Base-by-base conservation (phyloP, 495 filamentous ascomycete genomes). In the Trichoderma orchidacearum region DNA sequence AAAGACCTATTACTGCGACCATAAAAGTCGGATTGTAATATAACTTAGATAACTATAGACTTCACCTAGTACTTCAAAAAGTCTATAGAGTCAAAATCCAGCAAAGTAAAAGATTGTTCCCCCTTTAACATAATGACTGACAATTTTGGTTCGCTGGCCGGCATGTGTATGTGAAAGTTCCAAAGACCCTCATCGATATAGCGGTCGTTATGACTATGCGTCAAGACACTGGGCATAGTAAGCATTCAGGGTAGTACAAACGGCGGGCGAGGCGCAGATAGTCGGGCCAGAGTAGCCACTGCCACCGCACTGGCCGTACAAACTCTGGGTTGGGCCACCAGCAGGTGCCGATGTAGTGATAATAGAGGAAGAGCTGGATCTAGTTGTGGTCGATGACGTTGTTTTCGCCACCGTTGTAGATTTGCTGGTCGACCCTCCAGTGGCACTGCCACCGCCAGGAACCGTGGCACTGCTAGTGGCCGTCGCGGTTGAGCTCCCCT, bases 221-320 rank as follows among this genome's bases (percentile, higher is more conserved):
- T 9, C 27, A 48, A 48, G 18, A 11, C 74, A 80, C 70, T 82
- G 75, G 23, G 63, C 68, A 58, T 80, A 82, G 59, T 69, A 82
- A 12, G 65, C 60, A 64, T 79, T 81, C 17, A 58, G 57, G 8
- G 62, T 64, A 3, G 68, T 72, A 68, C 78, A 81, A n/a, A 64
- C 68, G n/a, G 71, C 75, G 6, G 66, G 60, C 41, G 41, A 27
- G 0, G 67, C 73, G 60, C 78, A 81, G 12, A 60, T 64, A 0
- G 70, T 77, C 23, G 75, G 64, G 9, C 78, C 79, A 28, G 70
- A 70, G 62, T 64, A 80, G 45, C 71, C 72, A 17, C 28, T 67
- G 3, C 78, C 79, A 52, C 77, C 79, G 60, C 79, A 81, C 63
- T 78, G 78, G 1, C 75, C 78, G 25, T 68, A 82, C 53, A 73